Conservation (phyloP, 805 yeast genomes). For the Isabelozyma pseudorhagii region DNA sequence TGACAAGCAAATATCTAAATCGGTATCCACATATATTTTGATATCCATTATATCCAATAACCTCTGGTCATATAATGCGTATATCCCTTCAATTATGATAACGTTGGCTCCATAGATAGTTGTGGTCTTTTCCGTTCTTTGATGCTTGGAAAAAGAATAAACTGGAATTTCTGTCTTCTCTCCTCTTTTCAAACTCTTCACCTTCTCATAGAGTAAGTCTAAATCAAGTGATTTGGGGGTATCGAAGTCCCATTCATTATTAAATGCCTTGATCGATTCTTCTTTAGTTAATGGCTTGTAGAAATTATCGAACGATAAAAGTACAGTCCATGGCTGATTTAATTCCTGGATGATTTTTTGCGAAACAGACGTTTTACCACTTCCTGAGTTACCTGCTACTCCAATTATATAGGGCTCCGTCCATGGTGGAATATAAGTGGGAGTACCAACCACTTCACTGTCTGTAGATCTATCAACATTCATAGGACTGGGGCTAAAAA, state of each 20-base stretch:
- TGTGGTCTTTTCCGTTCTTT: constrained; percentile 56
- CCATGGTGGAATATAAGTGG: constrained; percentile 40
- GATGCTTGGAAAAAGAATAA: constrained; percentile 70
- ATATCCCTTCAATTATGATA: constrained; percentile 87
- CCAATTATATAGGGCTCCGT: constrained; percentile 48
- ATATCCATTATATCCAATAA: constrained; percentile 75
- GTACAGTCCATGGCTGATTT: constrained; percentile 92
- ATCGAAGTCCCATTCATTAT: constrained; percentile 80
- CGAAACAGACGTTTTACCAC: constrained; percentile 93
- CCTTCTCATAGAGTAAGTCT: constrained; percentile 63
- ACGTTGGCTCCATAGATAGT: constrained; percentile 93
- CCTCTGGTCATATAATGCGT: constrained; percentile 70
- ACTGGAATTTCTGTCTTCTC: constrained; percentile 39
- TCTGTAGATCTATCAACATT: background rate
- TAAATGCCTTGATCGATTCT: constrained; percentile 61
- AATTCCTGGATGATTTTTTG: constrained; percentile 70
- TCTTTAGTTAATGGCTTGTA: constrained; percentile 70
- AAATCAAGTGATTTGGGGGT: constrained; percentile 81
- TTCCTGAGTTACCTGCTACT: constrained; percentile 52
- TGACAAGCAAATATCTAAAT: constrained; percentile 86
- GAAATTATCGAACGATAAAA: constrained; percentile 86
- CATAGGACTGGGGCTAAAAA: constrained; percentile 14
- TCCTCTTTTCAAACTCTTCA: constrained; percentile 69
- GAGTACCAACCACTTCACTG: background rate
- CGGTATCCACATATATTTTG: constrained; percentile 91